Conservation (phyloP, 208 protist species). For the Naegleria lovaniensis region DNA sequence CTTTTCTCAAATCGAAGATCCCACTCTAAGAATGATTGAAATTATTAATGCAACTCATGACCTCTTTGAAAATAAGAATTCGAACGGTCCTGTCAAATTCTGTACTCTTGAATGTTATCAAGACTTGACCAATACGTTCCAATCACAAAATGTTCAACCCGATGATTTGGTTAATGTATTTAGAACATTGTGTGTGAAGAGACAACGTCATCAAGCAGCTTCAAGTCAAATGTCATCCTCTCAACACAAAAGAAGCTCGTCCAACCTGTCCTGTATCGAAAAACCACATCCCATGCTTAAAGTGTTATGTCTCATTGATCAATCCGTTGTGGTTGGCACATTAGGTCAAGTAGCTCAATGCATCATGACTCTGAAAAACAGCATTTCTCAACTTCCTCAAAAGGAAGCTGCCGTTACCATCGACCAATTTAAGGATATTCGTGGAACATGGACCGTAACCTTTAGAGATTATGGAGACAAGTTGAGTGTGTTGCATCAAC, state of each 20-base stretch:
- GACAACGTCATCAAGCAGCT: not conserved
- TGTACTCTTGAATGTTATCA: not conserved
- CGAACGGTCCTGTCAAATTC: no score
- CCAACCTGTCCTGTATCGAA: no score
- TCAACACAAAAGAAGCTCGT: no score
- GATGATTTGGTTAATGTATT: not conserved
- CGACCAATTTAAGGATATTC: not conserved
- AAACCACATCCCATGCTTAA: not conserved
- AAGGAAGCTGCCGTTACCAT: not conserved
- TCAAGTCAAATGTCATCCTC: no score
- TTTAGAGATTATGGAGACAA: not conserved
- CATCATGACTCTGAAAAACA: not conserved
- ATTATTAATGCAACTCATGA: not conserved
- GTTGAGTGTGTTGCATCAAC: not conserved
- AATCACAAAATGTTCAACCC: not conserved
- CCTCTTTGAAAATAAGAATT: not conserved
- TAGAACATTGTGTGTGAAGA: not conserved
- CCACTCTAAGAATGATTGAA: not conserved
- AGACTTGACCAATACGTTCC: not conserved
- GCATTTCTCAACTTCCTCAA: not conserved
- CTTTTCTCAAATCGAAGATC: not conserved
- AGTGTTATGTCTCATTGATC: not conserved
- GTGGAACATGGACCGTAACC: not conserved
- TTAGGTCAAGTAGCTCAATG: not conserved
- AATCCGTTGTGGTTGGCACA: not conserved